Percentiles rank a stretch among this genome's conserved stretches.
Conservation (phyloP, 2,329 filamentous ascomycete species). For the Coniochaeta sp. region DNA sequence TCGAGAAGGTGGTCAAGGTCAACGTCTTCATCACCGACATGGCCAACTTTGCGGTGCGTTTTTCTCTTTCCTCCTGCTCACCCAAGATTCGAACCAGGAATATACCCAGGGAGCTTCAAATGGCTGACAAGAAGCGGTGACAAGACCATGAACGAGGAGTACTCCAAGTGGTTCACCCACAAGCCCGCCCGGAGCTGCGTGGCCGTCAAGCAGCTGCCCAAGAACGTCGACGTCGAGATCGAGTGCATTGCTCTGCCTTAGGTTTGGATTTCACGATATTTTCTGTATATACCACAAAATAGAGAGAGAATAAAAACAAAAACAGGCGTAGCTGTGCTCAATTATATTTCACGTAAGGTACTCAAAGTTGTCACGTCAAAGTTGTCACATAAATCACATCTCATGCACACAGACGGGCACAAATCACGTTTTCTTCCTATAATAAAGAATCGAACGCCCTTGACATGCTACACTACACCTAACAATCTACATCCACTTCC, state of each 20-base stretch:
- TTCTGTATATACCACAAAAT: too few species aligned
- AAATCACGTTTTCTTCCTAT: too few species aligned
- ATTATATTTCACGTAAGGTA: too few species aligned
- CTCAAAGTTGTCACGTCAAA: too few species aligned
- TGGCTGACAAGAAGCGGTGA: neutral
- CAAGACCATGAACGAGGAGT: constrained; percentile 77
- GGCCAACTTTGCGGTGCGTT: constrained; percentile 63
- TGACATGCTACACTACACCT: neutral
- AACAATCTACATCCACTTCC: neutral
- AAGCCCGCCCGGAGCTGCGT: constrained; percentile 88
- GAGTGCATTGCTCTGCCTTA: constrained; percentile 73
- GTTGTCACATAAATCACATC: too few species aligned
- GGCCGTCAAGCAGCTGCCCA: constrained; percentile 80
- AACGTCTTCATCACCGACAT: constrained; percentile 90
- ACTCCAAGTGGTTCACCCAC: constrained; percentile 74
- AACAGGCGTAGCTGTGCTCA: too few species aligned
- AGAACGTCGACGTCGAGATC: constrained; percentile 82
- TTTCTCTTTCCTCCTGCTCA: too few species aligned
- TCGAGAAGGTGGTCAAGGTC: constrained; percentile 82
- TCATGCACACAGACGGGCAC: too few species aligned
- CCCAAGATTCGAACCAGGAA: too few species aligned
- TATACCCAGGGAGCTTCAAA: too few species aligned
- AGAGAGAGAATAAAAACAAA: too few species aligned
- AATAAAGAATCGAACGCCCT: neutral
- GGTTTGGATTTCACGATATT: too few species aligned